Evolutionary conservation across 192 early-diverging fungal genomes (phyloP).

Genomic region (Cladochytrium replicatum): DNA sequence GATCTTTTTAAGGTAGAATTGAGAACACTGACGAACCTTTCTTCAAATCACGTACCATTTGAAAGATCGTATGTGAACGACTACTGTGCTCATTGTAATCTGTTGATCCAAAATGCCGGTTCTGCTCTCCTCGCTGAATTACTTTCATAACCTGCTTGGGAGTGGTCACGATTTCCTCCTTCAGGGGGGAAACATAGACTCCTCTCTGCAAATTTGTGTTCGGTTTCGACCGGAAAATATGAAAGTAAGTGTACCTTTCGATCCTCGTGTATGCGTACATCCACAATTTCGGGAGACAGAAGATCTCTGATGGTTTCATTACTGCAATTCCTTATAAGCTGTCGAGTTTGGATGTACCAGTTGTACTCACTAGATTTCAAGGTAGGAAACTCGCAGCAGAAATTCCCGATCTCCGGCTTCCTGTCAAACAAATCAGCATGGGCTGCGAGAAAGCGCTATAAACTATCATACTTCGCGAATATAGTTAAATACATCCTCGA

Average conservation of each 20-base stretch:
- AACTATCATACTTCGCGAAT: conserved; percentile 57
- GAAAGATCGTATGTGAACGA: conserved; percentile 82
- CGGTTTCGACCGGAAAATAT: too few species aligned
- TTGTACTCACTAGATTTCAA: conserved; percentile 70
- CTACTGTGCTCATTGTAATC: conserved; percentile 85
- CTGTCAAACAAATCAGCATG: neutral
- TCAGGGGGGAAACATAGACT: conserved; percentile 60
- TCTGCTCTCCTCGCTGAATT: conserved; percentile 62
- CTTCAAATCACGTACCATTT: too few species aligned
- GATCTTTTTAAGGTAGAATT: too few species aligned
- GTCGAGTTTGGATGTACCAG: too few species aligned
- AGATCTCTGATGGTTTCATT: conserved; percentile 85
- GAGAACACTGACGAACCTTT: too few species aligned
- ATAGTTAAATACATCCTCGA: conserved; percentile 68
- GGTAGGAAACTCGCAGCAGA: conserved; percentile 78
- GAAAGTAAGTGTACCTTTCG: conserved; percentile 23
- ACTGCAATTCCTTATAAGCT: conserved; percentile 4
- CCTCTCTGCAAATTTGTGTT: too few species aligned
- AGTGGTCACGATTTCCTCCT: conserved; percentile 63
- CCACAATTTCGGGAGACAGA: conserved; percentile 61
- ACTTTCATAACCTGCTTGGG: conserved; percentile 64
- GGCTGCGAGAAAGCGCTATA: too few species aligned
- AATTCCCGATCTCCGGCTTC: conserved; percentile 63
- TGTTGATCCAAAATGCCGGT: conserved; percentile 73
- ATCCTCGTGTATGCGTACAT: conserved; percentile 74